Percentiles rank a stretch among this genome's conserved stretches.
These are phyloP conservation scores for Suhomyces yuchorum DNA, from an alignment of 1,139 yeast genomes.

Conservation along the genomic window DNA sequence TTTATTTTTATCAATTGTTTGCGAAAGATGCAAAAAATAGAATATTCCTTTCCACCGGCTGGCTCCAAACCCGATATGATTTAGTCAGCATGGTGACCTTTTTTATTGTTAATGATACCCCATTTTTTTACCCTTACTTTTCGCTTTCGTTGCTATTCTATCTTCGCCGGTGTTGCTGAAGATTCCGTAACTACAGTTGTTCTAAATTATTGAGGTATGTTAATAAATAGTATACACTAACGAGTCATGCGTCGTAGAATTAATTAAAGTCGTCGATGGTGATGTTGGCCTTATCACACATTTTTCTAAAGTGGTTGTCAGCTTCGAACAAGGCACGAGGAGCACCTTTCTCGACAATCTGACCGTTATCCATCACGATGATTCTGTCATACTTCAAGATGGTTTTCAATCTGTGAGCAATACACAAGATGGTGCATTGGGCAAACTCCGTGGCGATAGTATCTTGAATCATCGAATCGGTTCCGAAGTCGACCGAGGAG, in stretches of 20 bases:
- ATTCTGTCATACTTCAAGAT: constrained; percentile 54
- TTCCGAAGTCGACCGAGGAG: constrained; percentile 57
- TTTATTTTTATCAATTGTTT: too few relatives aligned
- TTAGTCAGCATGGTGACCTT: neutral
- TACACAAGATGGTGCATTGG: constrained; percentile 53
- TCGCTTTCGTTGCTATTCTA: neutral
- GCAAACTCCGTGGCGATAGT: constrained; percentile 49
- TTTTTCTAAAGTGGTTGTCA: constrained; percentile 24
- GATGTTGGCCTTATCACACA: constrained; percentile 31
- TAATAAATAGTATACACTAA: constrained; percentile 9
- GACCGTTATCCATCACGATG: constrained; percentile 56
- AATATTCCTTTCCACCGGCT: neutral
- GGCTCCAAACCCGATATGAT: neutral
- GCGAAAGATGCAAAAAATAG: neutral
- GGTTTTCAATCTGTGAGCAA: constrained; percentile 58
- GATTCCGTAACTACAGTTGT: neutral
- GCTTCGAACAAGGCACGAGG: constrained; percentile 45
- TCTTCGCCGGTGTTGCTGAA: too few relatives aligned
- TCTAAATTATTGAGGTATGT: neutral
- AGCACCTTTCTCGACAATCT: constrained; percentile 49
- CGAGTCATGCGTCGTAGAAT: constrained; percentile 1
- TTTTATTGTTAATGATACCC: neutral
- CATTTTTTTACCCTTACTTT: neutral
- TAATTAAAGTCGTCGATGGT: constrained; percentile 23
- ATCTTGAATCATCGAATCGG: constrained; percentile 52